Evolutionary conservation across 257 asterid species (phyloP).

Genomic region (Solanum rostratum): DNA sequence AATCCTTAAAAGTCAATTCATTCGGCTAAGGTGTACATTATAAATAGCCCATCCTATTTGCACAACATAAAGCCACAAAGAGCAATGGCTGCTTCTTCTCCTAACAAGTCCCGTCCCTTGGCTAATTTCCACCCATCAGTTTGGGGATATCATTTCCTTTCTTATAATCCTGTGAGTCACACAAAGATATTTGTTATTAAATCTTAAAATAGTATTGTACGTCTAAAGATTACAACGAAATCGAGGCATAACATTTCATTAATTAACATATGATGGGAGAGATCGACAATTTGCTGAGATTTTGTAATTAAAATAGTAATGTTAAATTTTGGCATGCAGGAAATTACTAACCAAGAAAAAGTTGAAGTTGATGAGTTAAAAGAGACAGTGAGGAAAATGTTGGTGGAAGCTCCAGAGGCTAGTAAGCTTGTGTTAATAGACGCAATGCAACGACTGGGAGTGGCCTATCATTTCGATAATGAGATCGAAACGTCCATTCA

Average conservation of each 20-base stretch:
- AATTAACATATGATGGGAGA: too few relatives aligned
- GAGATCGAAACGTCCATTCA: slow-evolving; percentile 1
- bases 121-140: neutral
- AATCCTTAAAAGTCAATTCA: neutral
- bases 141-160: neutral
- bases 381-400: neutral
- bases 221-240: neutral
- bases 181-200: neutral
- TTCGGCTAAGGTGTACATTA: neutral
- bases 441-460: slow-evolving; percentile 3
- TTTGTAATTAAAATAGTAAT: too few relatives aligned
- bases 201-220: neutral
- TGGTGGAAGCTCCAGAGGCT: neutral
- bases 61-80: neutral
- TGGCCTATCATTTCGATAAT: slow-evolving; percentile 8
- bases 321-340: neutral
- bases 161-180: neutral
- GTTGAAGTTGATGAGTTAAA: neutral
- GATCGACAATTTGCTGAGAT: too few relatives aligned
- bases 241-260: neutral
- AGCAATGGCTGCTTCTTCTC: neutral
- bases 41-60: neutral
- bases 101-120: neutral
- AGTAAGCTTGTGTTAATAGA: neutral
- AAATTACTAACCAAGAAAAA: neutral